Evolutionary conservation across 805 yeast genomes (phyloP).

Genomic region (Yarrowia sp.): DNA sequence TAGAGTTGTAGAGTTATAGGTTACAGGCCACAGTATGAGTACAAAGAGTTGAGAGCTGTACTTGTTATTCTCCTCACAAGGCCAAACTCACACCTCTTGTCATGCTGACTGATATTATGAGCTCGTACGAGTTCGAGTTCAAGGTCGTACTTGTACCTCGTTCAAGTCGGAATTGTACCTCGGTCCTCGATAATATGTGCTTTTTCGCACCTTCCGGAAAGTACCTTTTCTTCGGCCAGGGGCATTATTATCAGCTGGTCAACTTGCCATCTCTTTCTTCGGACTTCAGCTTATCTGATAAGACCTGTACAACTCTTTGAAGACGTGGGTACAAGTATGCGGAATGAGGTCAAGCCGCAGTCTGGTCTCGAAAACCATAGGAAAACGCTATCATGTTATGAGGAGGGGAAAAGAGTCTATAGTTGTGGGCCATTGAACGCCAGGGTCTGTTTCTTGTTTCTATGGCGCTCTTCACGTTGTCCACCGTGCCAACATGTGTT

Average conservation of each 20-base stretch:
- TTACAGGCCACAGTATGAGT: too few relatives aligned
- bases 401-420: not conserved
- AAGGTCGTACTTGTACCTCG: too few relatives aligned
- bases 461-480: not conserved
- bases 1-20: too few relatives aligned
- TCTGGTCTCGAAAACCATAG: not conserved
- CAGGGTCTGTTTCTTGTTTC: not conserved
- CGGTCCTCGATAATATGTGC: too few relatives aligned
- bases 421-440: not conserved
- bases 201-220: too few relatives aligned
- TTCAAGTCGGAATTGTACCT: too few relatives aligned
- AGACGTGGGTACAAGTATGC: not conserved
- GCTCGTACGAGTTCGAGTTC: too few relatives aligned
- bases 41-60: too few relatives aligned
- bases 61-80: too few relatives aligned
- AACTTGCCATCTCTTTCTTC: not conserved
- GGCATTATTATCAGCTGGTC: not conserved
- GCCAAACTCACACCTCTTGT: too few relatives aligned
- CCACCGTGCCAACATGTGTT: not conserved
- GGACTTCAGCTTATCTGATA: slow-evolving; percentile 1
- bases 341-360: slow-evolving; percentile 10
- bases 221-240: too few relatives aligned
- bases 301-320: not conserved
- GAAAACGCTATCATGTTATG: not conserved
- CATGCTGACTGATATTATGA: too few relatives aligned